phyloP scores from a whole-genome alignment of 768 basidiomycete genomes.

The Suillus luteus region DNA sequence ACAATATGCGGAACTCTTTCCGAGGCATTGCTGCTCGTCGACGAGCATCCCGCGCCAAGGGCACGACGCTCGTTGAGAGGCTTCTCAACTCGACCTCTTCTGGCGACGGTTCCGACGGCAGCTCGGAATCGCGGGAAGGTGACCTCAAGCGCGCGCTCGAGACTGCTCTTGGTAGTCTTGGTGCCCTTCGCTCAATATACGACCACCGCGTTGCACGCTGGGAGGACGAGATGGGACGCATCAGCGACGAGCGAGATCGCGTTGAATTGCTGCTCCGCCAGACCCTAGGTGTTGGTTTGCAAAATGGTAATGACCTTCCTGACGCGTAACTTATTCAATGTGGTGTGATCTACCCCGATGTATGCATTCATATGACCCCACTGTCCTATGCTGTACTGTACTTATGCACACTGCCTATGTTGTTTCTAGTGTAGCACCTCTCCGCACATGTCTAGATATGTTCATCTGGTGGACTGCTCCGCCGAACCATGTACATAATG shows the following conservation, averaged over 20 bases:
- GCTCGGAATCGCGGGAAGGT: slow-evolving; percentile 55
- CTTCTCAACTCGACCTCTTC: slow-evolving; percentile 43
- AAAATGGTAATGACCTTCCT: slow-evolving; percentile 22
- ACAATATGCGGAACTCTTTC: slow-evolving; percentile 58
- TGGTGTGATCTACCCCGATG: not conserved
- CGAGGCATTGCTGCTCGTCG: slow-evolving; percentile 59
- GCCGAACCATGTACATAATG: slow-evolving; percentile 5
- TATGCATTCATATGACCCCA: slow-evolving; percentile 1
- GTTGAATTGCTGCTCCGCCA: slow-evolving; percentile 69
- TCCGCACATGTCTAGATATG: not conserved
- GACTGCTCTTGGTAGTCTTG: slow-evolving; percentile 66
- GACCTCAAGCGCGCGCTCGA: slow-evolving; percentile 71
- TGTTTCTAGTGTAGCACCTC: not conserved
- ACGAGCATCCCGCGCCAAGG: slow-evolving; percentile 44
- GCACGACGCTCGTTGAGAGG: slow-evolving; percentile 48
- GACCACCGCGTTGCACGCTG: slow-evolving; percentile 69
- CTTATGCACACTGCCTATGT: not conserved
- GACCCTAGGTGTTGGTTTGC: slow-evolving; percentile 50
- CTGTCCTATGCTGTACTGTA: slow-evolving; percentile 9
- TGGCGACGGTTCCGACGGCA: slow-evolving; percentile 58
- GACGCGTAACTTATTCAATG: not conserved
- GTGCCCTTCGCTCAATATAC: slow-evolving; percentile 62
- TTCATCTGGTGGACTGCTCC: not conserved
- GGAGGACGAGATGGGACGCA: slow-evolving; percentile 66
- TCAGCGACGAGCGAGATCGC: slow-evolving; percentile 65